Conservation (phyloP, 371 early-diverging fungal genomes). For the Synchytrium microbalum region DNA sequence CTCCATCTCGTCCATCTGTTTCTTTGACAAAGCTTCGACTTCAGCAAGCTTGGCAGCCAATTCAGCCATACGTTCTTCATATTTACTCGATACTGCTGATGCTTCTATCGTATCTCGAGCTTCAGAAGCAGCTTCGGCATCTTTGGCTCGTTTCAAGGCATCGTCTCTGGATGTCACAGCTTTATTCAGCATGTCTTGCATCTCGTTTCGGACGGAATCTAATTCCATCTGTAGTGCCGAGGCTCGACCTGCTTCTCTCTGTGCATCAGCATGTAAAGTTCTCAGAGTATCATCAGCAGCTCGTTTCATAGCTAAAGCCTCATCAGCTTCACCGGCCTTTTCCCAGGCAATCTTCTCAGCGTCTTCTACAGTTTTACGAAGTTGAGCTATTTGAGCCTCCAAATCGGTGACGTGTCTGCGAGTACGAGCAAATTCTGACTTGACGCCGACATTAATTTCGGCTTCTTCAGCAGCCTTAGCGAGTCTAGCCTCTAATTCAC, state of each 20-base stretch:
- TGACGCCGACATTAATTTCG: not conserved
- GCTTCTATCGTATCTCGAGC: too few relatives aligned
- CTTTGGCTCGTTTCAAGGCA: not conserved
- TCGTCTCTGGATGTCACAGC: not conserved
- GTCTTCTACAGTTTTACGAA: not conserved
- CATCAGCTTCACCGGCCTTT: not conserved
- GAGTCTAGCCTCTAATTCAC: not conserved
- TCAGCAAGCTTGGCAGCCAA: not conserved
- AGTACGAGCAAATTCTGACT: not conserved
- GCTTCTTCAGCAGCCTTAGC: not conserved
- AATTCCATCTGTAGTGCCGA: not conserved
- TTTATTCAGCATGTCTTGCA: not conserved
- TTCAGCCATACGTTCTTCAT: not conserved
- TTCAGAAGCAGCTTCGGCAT: too few relatives aligned
- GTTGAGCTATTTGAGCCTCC: not conserved
- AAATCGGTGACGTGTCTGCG: not conserved
- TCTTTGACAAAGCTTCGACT: too few relatives aligned
- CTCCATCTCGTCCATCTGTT: not conserved
- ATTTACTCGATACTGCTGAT: not conserved
- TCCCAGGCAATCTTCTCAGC: not conserved
- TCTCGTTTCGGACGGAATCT: not conserved
- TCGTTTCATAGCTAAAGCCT: not conserved
- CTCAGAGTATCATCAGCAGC: not conserved
- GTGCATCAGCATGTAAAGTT: not conserved
- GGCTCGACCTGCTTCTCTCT: not conserved